These are phyloP conservation scores for Septoria linicola DNA, from an alignment of 2,329 filamentous ascomycete genomes.

Conservation along the genomic window DNA sequence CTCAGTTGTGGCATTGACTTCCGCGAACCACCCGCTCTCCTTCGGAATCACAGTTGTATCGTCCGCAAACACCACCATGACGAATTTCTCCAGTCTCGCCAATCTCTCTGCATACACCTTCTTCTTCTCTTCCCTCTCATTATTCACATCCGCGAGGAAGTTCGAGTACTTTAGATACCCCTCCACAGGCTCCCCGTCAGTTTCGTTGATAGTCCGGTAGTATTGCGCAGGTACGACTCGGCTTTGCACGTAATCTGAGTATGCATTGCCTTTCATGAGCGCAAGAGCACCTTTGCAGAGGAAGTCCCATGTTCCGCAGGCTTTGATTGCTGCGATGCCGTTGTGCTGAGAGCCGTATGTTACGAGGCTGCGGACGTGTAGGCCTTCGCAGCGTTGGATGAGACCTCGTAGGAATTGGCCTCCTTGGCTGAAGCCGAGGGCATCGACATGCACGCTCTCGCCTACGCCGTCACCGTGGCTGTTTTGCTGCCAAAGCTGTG, in stretches of 20 bases:
- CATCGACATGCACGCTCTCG: slow-evolving; percentile 60
- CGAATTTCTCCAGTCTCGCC: slow-evolving; percentile 69
- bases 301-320: slow-evolving; percentile 70
- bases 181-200: slow-evolving; percentile 55
- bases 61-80: slow-evolving; percentile 85
- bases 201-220: slow-evolving; percentile 67
- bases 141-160: slow-evolving; percentile 94
- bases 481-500: slow-evolving; percentile 59
- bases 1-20: slow-evolving; percentile 68
- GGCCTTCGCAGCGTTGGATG: slow-evolving; percentile 86
- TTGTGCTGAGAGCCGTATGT: slow-evolving; percentile 92
- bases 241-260: slow-evolving; percentile 73
- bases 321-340: slow-evolving; percentile 80
- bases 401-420: slow-evolving; percentile 94
- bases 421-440: slow-evolving; percentile 91
- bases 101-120: slow-evolving; percentile 70
- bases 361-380: slow-evolving; percentile 73
- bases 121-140: slow-evolving; percentile 78
- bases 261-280: slow-evolving; percentile 75
- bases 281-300: slow-evolving; percentile 78
- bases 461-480: slow-evolving; percentile 47
- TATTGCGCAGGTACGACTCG: slow-evolving; percentile 91
- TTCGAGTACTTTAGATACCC: slow-evolving; percentile 77
- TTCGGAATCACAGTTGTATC: slow-evolving; percentile 86
- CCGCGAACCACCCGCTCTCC: slow-evolving; percentile 86